Evolutionary conservation across 2,329 filamentous ascomycete species (phyloP), one percentile per base, ranked within the genome.

Genomic region (Penicillium crustosum): DNA sequence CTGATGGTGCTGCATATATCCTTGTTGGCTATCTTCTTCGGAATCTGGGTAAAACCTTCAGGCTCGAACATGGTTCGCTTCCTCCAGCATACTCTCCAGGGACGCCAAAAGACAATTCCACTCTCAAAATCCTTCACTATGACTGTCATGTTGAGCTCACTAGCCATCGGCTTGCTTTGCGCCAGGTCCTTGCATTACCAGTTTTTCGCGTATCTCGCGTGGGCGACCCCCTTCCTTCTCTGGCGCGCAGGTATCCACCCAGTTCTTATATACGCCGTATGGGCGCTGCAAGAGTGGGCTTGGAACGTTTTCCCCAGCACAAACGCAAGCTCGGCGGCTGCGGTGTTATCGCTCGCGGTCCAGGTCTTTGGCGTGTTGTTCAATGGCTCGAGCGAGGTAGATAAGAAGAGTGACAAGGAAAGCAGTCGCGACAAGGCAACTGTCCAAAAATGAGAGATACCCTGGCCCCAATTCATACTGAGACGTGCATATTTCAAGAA

Each of bases 261-360:
- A 0, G 70, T 88, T 12, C 68, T 89, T 33, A 84, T 91, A 65
- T 88, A 88, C 68, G 77, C 76, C 4, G 75, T 93, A 10, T 96
- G 90, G 89, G 83, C 81, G 3, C 81, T 85, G 58, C 93, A 97
- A 75, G 93, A 97, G 74, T 93, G 89, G 87, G 91, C 90, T 13
- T 97, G 93, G 93, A 96, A 97, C 67, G 86, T 93, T 10, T 97
- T 89, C 71, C 93, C 93, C n/a, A 96, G 91, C 71, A 89, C 87
- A 35, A 75, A 81, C 54, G 62, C 71, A 36, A 90, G 87, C 72
- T 90, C 88, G 6, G 74, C 77, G 61, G 78, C 82, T 6, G 93
- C 92, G 9, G 89, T 99, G 15, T 81, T 81, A 25, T 84, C 86
- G 39, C 79, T 97, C 66, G 85, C 85, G 19, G 70, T 84, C 13